A percentile compares a stretch with the other conserved stretches of the same genome.
These are phyloP conservation scores for Bruguiera sexangula DNA, from an alignment of 345 rosid genomes.

Conservation along the genomic window DNA sequence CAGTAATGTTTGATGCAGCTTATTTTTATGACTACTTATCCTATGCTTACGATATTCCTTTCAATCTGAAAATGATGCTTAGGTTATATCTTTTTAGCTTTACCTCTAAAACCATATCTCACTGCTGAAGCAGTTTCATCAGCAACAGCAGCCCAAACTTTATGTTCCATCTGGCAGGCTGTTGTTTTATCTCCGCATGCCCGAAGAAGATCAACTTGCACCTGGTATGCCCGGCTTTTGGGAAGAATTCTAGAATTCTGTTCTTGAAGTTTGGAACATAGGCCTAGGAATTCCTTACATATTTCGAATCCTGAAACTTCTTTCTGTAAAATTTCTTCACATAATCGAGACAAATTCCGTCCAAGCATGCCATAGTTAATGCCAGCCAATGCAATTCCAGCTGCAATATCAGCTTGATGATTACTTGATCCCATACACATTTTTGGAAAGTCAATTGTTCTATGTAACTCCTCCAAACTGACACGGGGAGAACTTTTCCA, in stretches of 20 bases:
- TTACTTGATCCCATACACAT: slow-evolving; percentile 78
- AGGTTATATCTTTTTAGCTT: slow-evolving; percentile 1
- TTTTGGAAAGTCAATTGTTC: slow-evolving; percentile 81
- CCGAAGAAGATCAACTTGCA: slow-evolving; percentile 84
- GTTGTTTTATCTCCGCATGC: slow-evolving; percentile 61
- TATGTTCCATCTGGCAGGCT: slow-evolving; percentile 59
- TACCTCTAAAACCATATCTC: slow-evolving; percentile 91
- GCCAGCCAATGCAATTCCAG: slow-evolving; percentile 91
- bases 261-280: slow-evolving; percentile 65
- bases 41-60: neutral
- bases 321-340: slow-evolving; percentile 81
- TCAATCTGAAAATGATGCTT: neutral
- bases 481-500: slow-evolving; percentile 81
- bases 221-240: slow-evolving; percentile 85
- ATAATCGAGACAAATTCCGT: slow-evolving; percentile 70
- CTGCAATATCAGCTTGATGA: slow-evolving; percentile 93
- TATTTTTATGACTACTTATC: neutral
- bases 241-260: slow-evolving; percentile 88
- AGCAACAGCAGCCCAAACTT: slow-evolving; percentile 90
- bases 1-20: no score
- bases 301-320: slow-evolving; percentile 52
- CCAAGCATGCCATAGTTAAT: slow-evolving; percentile 88
- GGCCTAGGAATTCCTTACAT: slow-evolving; percentile 66
- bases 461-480: slow-evolving; percentile 95
- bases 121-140: slow-evolving; percentile 96